Conservation (phyloP, 805 yeast genomes). For the Grigorovia humatica region DNA sequence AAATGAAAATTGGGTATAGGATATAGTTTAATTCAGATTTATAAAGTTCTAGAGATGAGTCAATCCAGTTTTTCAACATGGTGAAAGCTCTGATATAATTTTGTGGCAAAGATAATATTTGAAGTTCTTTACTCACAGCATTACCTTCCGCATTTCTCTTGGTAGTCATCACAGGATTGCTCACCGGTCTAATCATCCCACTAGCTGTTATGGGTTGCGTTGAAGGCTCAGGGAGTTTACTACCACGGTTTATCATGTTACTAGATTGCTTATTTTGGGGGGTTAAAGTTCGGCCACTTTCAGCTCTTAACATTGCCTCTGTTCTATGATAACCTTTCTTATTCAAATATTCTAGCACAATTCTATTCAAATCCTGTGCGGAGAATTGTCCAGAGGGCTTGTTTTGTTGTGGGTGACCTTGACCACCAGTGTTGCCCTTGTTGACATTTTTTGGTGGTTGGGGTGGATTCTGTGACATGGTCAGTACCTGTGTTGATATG, state of each 20-base stretch:
- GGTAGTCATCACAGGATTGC: conserved; percentile 17
- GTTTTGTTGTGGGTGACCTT: background rate
- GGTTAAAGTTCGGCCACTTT: conserved; percentile 53
- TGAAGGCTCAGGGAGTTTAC: conserved; percentile 23
- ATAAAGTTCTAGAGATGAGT: conserved; percentile 81
- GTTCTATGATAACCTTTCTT: conserved; percentile 92
- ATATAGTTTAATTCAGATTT: conserved; percentile 77
- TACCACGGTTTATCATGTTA: conserved; percentile 36
- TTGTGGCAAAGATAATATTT: conserved; percentile 39
- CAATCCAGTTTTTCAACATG: conserved; percentile 79
- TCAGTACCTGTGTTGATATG: background rate
- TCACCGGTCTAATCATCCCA: conserved; percentile 23
- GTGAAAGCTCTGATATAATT: conserved; percentile 72
- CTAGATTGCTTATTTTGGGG: conserved; percentile 39
- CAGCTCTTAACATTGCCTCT: conserved; percentile 87
- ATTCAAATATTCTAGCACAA: conserved; percentile 83
- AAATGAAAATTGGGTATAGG: conserved; percentile 87
- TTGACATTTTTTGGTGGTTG: conserved; percentile 2
- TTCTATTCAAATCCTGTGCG: conserved; percentile 80
- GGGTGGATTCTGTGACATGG: conserved; percentile 3
- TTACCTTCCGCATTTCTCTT: conserved; percentile 26
- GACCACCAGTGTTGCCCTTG: background rate
- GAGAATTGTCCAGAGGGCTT: conserved; percentile 34
- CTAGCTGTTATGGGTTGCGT: conserved; percentile 25
- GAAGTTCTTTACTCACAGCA: conserved; percentile 16